Conservation (phyloP, 148 eudicot genomes). For the Rhododendron griersonianum region DNA sequence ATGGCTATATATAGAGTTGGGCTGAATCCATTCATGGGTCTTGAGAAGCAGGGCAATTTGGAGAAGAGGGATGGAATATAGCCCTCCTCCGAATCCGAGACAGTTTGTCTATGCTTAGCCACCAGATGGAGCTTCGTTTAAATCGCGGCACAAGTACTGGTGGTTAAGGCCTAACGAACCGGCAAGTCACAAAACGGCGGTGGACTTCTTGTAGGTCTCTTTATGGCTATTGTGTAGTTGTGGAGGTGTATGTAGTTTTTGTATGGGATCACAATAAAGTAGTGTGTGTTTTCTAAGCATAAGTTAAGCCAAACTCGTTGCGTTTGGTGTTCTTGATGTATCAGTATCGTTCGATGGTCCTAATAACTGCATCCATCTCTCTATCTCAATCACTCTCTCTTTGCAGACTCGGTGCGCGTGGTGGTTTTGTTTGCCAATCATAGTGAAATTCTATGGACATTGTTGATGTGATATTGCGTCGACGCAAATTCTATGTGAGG, state of each 20-base stretch:
- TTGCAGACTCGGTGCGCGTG: neutral
- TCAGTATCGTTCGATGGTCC: neutral
- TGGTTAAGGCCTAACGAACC: slow-evolving; percentile 14
- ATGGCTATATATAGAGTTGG: neutral
- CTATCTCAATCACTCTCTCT: neutral
- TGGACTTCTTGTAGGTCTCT: slow-evolving; percentile 9
- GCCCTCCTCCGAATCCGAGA: slow-evolving; percentile 7
- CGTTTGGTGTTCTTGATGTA: neutral
- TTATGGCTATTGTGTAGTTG: slow-evolving; percentile 9
- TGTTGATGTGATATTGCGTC: neutral
- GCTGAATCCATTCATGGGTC: slow-evolving; percentile 4
- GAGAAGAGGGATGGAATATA: neutral
- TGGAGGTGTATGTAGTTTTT: neutral
- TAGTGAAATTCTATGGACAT: neutral
- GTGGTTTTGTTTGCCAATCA: neutral
- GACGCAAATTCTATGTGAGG: neutral
- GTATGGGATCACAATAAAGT: neutral
- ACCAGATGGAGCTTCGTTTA: neutral
- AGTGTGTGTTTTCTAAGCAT: neutral
- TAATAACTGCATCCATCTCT: neutral
- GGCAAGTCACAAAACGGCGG: slow-evolving; percentile 35
- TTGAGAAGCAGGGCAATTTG: slow-evolving; percentile 15
- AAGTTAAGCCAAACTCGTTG: neutral
- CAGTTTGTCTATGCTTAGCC: slow-evolving; percentile 19
- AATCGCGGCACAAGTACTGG: neutral